Evolutionary conservation across 345 rosid genomes (phyloP), one percentile per base, ranked within the genome.

Genomic region (Hibiscus trionum): DNA sequence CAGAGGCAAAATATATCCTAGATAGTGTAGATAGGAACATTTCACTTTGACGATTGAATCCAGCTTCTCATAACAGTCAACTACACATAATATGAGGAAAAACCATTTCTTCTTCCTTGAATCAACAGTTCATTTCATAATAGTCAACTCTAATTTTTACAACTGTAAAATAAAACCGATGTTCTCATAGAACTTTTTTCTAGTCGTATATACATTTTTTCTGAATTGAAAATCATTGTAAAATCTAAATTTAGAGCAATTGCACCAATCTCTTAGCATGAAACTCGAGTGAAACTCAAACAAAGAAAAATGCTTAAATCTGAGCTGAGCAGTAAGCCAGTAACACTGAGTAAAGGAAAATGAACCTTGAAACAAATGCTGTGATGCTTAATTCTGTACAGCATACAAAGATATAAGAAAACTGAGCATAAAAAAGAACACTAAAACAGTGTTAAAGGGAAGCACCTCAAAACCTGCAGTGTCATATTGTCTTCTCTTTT

Each of bases 401-500:
- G 2, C 29, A 29, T 17, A 10, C 17, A 19, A 21, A 26, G 11
- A 7, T 7, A 24, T 24, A 44, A 44, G 47, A 5, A 56, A 71
- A 35, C 19, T 11, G 19, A 53, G 17, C 11, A 8, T 5, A 35
- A 53, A 52, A 12, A n/a, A 60, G 6, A 72, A 14, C 17, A 24
- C 58, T 5, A 15, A 19, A 73, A 52, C 27, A 35, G 56, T 7
- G 15, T 42, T 71, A 67, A 66, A 66, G 49, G 50, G 11, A 46
- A 46, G 76, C 72, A 94, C 97, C 97, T 92, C 98, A 80, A 95
- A 95, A 37, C 97, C 99, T 39, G 89, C 91, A 75, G 80, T 92
- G 82, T 92, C 98, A 66, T 92, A 95, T 62, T 95, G 99, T 80
- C 97, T 90, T 82, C 96, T 87, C 84, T 95, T 92, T 76, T 95